Evolutionary conservation across 2,329 filamentous ascomycete genomes (phyloP).

Genomic region (Penicillium glabrum): DNA sequence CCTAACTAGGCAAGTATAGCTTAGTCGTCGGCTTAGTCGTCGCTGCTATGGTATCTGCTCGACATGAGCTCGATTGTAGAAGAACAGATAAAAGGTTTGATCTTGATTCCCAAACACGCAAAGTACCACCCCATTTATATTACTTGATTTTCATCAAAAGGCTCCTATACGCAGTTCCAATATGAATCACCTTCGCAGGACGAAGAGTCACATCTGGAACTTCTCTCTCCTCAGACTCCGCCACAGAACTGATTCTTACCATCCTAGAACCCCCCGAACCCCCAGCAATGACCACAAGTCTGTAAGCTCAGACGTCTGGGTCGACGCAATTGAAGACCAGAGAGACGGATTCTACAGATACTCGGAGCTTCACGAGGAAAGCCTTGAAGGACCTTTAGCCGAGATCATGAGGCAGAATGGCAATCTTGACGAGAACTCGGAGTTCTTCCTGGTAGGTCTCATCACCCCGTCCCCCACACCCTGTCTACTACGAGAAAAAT

Average conservation of each 20-base stretch:
- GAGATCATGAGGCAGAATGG: background rate
- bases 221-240: background rate
- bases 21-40: background rate
- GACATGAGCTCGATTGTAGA: background rate
- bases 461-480: background rate
- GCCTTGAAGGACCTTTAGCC: background rate
- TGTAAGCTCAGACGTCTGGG: background rate
- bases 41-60: background rate
- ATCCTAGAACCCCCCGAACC: background rate
- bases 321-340: background rate
- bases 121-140: background rate
- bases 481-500: background rate
- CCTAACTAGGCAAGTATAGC: background rate
- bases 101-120: background rate
- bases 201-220: background rate
- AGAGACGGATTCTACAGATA: conserved; percentile 4
- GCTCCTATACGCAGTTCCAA: background rate
- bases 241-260: background rate
- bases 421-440: background rate
- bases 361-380: background rate
- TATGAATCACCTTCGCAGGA: background rate
- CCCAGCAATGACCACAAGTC: background rate
- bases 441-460: background rate
- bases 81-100: background rate
- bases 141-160: background rate